Evolutionary conservation across 176 grass and related monocot genomes (phyloP), one percentile per base, ranked within the genome.

Genomic region (Chrysopogon serrulatus): DNA sequence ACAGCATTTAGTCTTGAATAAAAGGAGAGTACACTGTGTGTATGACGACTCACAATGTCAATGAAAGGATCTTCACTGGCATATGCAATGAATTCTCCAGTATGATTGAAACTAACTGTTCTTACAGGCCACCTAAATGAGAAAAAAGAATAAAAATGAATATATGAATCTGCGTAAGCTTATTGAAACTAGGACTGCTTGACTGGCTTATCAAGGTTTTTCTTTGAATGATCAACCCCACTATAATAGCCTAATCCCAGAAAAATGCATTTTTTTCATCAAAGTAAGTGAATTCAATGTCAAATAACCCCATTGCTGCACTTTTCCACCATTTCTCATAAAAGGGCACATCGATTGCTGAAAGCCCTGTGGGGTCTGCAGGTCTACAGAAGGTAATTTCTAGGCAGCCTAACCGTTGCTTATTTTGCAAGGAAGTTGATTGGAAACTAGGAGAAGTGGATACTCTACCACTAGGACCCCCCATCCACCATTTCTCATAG

Each of bases 61-160:
- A 99, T 93, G 92, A 96, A 96, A 82, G 90, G 91, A 92, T 94
- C 91, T 91, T 99, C 97, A 86, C 93, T 94, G 32, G 97, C 97
- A 56, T 83, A 99, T 71, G 97, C 97, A 90, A 99, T 89, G 71
- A 85, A 96, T 79, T 99, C 97, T 77, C 97, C 97, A 8, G 87
- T 99, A 84, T 91, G 60, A 85, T 84, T 96, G 81, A 99, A 99
- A 88, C 97, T 90, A 62, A 99, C 87, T 35, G 97, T 96, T 92
- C 97, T 99, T 71, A 96, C 97, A 71, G 97, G 97, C 90, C 90
- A 99, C 86, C 97, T 99, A 76, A 68, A 21, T 27, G 56, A 88
- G 66, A 68, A 14, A 39, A 78, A 35, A 10, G 24, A 35, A 31
- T 36, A 76, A 62, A 28, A 73, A 66, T 41, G 36, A 27, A 32